Base-by-base conservation (phyloP, 352 stramenopile species). In the Lagenidium sp. region DNA sequence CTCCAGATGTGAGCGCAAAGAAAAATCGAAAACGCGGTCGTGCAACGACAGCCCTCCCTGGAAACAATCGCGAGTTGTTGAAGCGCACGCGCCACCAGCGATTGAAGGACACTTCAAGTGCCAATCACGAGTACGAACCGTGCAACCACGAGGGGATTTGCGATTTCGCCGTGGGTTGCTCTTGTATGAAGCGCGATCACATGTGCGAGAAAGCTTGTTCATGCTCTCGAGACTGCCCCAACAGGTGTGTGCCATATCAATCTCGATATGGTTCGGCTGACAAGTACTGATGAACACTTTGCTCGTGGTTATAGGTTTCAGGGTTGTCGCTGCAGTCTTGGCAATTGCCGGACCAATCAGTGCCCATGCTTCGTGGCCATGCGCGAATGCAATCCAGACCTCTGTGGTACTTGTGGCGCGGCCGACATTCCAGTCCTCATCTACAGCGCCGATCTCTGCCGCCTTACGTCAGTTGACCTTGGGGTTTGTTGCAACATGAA, bases 201-300 rank as follows among this genome's bases (percentile, higher is more conserved):
- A 87, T 66, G 38, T 91, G 78, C 29, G 73, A 88, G 37, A 88
- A 85, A 51, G 75, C 78, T 36, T 91, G 78, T 49, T 86, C 75
- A n/a, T 91, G 78, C 45, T 83, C 78, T 4, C 69, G 64, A 5
- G 64, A 88, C 44, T 91, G 78, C 32, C 59, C 67, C 11, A 91
- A 88, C 39, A 61, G 78, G 66, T 82, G 49, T 15, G 63, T 48
- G 24, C 8, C 34, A 11, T 21, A 21, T 39, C 11, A 26, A 37
- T 42, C 18, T 2, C 34, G 11, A 19, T 23, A 49, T 20, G 37
- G n/a, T 47, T 47, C 21, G 22, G 28, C 8, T 32, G 32, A 40
- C 4, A n/a, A n/a, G n/a, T n/a, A n/a, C n/a, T n/a, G n/a, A n/a
- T n/a, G n/a, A n/a, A n/a, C n/a, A n/a, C n/a, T n/a, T n/a, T n/a